Evolutionary conservation across 148 eudicot species (phyloP).

Genomic region (Amaranthus cruentus): DNA sequence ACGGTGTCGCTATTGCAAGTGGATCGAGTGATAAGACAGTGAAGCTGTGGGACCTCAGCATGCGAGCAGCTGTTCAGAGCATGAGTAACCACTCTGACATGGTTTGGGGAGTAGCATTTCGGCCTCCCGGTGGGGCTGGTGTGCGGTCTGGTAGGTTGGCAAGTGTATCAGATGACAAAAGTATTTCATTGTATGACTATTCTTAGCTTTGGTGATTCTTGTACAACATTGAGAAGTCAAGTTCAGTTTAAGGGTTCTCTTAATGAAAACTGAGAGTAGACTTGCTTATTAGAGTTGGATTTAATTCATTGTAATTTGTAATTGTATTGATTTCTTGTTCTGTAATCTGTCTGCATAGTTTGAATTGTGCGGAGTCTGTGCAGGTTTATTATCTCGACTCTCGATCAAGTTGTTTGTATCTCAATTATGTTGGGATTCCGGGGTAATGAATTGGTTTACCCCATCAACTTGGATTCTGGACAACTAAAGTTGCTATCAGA

Average conservation of each 20-base stretch:
- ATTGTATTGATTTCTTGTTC: not conserved
- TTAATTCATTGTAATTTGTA: not conserved
- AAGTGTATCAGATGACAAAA: conserved; percentile 89
- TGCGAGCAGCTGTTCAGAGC: conserved; percentile 82
- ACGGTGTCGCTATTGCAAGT: conserved; percentile 76
- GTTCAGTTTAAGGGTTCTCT: conserved; percentile 7
- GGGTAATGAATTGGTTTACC: too few species aligned
- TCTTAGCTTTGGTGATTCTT: conserved; percentile 27
- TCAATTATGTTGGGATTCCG: not conserved
- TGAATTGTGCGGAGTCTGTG: not conserved
- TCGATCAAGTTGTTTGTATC: not conserved
- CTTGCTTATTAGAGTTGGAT: conserved; percentile 6
- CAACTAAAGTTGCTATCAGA: too few species aligned
- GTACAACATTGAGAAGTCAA: not conserved
- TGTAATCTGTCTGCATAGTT: not conserved
- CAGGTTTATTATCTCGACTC: not conserved
- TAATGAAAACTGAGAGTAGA: conserved; percentile 3
- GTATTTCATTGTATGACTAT: conserved; percentile 70
- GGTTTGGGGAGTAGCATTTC: conserved; percentile 95
- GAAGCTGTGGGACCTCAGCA: conserved; percentile 81
- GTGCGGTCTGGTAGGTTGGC: conserved; percentile 65
- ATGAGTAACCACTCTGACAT: conserved; percentile 73
- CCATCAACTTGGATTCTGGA: too few species aligned
- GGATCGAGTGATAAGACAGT: conserved; percentile 92
- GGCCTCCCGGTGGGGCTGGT: conserved; percentile 55